Percentiles rank a stretch among this genome's conserved stretches.
Conservation (phyloP, 1,284 basidiomycete genomes). For the Trametes versicolor region DNA sequence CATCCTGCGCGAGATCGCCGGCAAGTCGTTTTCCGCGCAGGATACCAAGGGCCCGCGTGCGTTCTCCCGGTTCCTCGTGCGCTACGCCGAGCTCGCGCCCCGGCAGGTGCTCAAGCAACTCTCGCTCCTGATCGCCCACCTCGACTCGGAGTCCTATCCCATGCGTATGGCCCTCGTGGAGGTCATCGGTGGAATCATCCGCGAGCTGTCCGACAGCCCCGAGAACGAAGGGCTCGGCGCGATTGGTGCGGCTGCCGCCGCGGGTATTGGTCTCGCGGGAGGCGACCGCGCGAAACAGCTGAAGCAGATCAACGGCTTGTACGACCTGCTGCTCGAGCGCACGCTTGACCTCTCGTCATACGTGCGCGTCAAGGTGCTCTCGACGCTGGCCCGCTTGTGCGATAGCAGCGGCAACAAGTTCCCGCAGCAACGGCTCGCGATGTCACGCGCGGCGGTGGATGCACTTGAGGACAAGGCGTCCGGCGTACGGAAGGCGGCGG, state of each 20-base stretch:
- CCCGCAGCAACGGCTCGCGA: conserved; percentile 85
- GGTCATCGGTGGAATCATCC: conserved; percentile 84
- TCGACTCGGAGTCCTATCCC: conserved; percentile 97
- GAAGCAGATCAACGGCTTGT: conserved; percentile 88
- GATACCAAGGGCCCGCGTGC: conserved; percentile 91
- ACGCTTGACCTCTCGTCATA: conserved; percentile 92
- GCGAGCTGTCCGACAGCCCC: conserved; percentile 73
- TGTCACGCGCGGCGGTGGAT: conserved; percentile 81
- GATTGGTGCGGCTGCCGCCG: conserved; percentile 59
- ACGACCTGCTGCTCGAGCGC: conserved; percentile 86
- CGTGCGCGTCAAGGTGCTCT: conserved; percentile 90
- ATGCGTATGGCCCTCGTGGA: conserved; percentile 96
- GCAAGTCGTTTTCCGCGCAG: conserved; percentile 79
- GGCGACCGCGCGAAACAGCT: conserved; percentile 69
- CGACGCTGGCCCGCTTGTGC: conserved; percentile 76
- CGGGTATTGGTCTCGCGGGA: conserved; percentile 59
- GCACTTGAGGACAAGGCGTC: conserved; percentile 93
- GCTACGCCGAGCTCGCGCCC: conserved; percentile 86
- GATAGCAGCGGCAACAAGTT: conserved; percentile 81
- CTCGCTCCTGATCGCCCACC: conserved; percentile 82
- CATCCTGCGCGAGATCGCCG: conserved; percentile 86
- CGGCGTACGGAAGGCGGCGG: conserved; percentile 87
- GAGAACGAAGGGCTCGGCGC: conserved; percentile 48
- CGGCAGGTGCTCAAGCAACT: conserved; percentile 93
- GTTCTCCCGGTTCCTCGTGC: conserved; percentile 88